Conservation (phyloP, 2,329 filamentous ascomycete genomes). For the Ceratocystis variospora region DNA sequence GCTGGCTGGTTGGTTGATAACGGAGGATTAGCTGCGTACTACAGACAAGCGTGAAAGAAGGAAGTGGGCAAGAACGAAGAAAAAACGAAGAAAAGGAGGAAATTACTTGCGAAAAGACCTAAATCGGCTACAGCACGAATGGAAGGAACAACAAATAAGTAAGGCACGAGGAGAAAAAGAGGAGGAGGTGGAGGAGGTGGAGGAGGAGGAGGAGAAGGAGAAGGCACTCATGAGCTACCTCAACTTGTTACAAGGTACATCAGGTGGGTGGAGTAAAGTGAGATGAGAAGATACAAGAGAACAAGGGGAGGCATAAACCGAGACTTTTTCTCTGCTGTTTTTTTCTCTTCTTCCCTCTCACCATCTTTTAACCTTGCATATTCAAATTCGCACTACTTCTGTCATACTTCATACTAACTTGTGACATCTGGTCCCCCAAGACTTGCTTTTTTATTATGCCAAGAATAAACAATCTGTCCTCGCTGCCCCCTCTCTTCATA, state of each 20-base stretch:
- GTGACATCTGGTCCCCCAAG: neutral
- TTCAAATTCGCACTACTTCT: neutral
- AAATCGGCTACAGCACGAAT: neutral
- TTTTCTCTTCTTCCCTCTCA: neutral
- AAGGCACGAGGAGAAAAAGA: neutral
- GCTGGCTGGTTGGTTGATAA: neutral
- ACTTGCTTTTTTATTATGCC: no score
- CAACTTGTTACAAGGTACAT: neutral
- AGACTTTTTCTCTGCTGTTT: neutral
- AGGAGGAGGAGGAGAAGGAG: neutral
- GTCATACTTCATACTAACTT: no score
- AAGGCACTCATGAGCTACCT: neutral
- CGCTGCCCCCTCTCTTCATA: neutral
- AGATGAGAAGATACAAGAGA: neutral
- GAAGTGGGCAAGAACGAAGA: neutral
- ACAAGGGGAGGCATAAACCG: neutral
- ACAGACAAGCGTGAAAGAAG: neutral
- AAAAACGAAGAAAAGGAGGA: constrained; percentile 8
- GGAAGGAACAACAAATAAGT: neutral
- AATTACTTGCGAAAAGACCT: constrained; percentile 7
- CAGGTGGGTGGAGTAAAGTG: neutral
- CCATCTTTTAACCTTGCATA: neutral
- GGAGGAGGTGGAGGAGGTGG: neutral
- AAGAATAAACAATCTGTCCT: constrained; percentile 1
- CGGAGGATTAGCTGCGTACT: neutral